phyloP scores from a whole-genome alignment of 2,329 filamentous ascomycete genomes.

The Aspergillus proliferans region DNA sequence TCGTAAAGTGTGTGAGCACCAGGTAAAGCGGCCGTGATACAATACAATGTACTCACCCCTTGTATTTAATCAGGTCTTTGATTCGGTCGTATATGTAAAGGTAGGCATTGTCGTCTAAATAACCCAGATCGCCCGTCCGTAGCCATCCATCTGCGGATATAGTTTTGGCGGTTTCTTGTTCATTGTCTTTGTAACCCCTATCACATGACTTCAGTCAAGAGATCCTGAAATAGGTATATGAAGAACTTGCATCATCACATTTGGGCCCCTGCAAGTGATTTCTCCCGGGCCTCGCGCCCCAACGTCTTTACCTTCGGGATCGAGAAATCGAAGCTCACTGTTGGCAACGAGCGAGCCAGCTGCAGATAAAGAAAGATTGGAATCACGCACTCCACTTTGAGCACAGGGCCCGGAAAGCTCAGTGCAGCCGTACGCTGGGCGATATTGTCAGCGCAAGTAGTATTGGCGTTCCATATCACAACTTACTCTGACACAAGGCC shows the following conservation, averaged over 20 bases:
- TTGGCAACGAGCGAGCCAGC: slow-evolving; percentile 9
- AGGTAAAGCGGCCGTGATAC: neutral
- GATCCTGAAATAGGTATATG: neutral
- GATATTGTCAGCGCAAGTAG: neutral
- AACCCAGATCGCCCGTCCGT: slow-evolving; percentile 12
- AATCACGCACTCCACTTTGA: slow-evolving; percentile 9
- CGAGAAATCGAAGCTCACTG: slow-evolving; percentile 7
- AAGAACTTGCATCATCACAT: slow-evolving; percentile 6
- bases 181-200: slow-evolving; percentile 11
- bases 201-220: neutral
- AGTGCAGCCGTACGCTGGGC: slow-evolving; percentile 12
- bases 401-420: slow-evolving; percentile 6
- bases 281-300: slow-evolving; percentile 7
- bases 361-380: slow-evolving; percentile 4
- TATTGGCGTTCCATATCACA: neutral
- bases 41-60: slow-evolving; percentile 4
- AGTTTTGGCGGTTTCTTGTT: slow-evolving; percentile 5
- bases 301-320: slow-evolving; percentile 8
- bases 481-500: slow-evolving; percentile 9
- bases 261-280: slow-evolving; percentile 10
- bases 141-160: slow-evolving; percentile 11
- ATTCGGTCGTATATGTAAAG: slow-evolving; percentile 11
- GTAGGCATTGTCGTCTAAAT: slow-evolving; percentile 10
- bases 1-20: neutral
- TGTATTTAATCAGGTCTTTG: slow-evolving; percentile 18